A percentile compares a stretch with the other conserved stretches of the same genome.
Evolutionary conservation across 2,329 filamentous ascomycete species (phyloP).

Genomic region (Coniella lustricola): DNA sequence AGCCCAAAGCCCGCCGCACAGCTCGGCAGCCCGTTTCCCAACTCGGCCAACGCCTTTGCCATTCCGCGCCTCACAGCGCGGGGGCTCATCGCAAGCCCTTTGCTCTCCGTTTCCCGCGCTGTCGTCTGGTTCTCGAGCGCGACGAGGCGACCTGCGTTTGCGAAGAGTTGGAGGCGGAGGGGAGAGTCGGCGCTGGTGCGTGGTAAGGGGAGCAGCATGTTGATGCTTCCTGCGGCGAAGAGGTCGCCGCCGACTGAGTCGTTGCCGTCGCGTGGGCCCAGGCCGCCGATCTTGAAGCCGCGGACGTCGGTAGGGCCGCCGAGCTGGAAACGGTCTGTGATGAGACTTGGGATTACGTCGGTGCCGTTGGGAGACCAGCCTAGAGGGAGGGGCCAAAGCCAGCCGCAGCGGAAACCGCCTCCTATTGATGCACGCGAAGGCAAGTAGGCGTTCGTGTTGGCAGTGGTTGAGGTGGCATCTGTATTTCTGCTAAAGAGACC

Average conservation of each 20-base stretch:
- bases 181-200: constrained; percentile 75
- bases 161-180: constrained; percentile 80
- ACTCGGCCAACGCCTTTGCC: constrained; percentile 56
- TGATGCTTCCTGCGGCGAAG: constrained; percentile 82
- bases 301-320: constrained; percentile 92
- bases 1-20: constrained; percentile 81
- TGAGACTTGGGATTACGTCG: constrained; percentile 61
- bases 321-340: constrained; percentile 93
- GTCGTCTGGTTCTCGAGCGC: constrained; percentile 55
- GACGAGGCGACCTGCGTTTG: constrained; percentile 81
- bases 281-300: constrained; percentile 81
- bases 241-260: constrained; percentile 89
- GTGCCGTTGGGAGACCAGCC: constrained; percentile 43
- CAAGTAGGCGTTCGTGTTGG: constrained; percentile 51
- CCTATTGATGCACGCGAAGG: constrained; percentile 76
- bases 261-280: constrained; percentile 78
- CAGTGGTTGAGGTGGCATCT: too few relatives aligned
- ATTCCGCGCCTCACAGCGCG: constrained; percentile 47
- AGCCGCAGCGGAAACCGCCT: constrained; percentile 70
- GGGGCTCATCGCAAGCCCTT: constrained; percentile 38
- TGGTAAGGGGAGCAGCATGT: constrained; percentile 78
- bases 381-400: constrained; percentile 74
- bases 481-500: too few relatives aligned
- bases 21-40: constrained; percentile 72
- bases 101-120: constrained; percentile 24